Base-by-base conservation (phyloP, 139 green algal species). In the Coelastrella sp. region DNA sequence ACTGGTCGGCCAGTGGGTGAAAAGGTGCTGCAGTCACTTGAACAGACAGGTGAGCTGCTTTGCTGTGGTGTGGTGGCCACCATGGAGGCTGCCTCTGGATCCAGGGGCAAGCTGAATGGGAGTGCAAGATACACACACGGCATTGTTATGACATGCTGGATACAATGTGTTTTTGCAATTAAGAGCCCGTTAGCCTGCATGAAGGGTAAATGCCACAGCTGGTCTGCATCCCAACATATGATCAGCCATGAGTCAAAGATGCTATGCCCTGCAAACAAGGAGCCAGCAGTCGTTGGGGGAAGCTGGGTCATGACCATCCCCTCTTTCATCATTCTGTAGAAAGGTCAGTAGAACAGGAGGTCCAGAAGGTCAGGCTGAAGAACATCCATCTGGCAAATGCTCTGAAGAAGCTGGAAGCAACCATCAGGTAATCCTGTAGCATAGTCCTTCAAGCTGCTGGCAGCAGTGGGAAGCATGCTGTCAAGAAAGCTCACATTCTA, bases 311-410 rank as follows among this genome's bases (percentile, higher is more conserved):
- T 73, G 65, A 17, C 65, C 14, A 73, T 17, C 35, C 35, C 35
- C 35, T 49, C 35, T 49, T 49, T 27, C 17, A 49, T 19, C 49
- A 59, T 78, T 5, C 17, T 63, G 11, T 91, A 95, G 93, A 95
- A 57, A 87, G 84, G 6, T 84, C 91, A 22, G 94, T 94, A 78
- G 94, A 95, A 80, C 91, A 96, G 78, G 91, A 95, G 88, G 92
- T 97, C 66, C 92, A 96, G 84, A 91, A 93, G 19, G 93, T 95
- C 79, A 91, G 95, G 15, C 88, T 97, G 25, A 96, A 95, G 90
- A 97, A 95, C 89, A 95, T 97, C 79, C 92, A 95, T 78, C 89
- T 97, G 65, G 81, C 78, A 27, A 95, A 96, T 92, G 82, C 66
- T 8, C 74, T 92, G 9, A 89, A 92, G 59, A 89, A 88, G 82